Conservation (phyloP, 1,284 basidiomycete genomes). For the Albatrellus sp. region DNA sequence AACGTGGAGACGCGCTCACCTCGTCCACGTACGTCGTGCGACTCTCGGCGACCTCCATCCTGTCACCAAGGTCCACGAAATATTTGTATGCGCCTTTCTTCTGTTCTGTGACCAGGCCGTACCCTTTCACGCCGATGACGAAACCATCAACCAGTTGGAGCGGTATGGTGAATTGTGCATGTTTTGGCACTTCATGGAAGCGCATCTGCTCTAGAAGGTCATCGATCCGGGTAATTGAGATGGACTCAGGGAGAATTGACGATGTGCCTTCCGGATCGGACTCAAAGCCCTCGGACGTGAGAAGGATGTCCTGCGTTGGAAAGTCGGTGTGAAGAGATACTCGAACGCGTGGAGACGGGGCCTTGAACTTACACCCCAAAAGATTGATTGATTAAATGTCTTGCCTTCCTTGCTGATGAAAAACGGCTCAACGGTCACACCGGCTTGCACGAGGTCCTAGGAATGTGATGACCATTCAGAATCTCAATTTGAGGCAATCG, state of each 20-base stretch:
- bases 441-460: constrained; percentile 74
- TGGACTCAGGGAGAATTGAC: constrained; percentile 45
- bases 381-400: constrained; percentile 64
- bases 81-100: constrained; percentile 71
- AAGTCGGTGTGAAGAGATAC: constrained; percentile 1
- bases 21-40: constrained; percentile 72
- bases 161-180: constrained; percentile 76
- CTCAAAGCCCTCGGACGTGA: constrained; percentile 34
- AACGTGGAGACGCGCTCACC: constrained; percentile 26
- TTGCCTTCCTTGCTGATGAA: constrained; percentile 72
- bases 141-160: constrained; percentile 75
- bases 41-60: constrained; percentile 60
- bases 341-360: too few species aligned
- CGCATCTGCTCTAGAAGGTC: constrained; percentile 78
- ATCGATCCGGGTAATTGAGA: constrained; percentile 61
- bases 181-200: constrained; percentile 78
- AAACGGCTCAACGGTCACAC: constrained; percentile 81
- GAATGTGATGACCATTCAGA: constrained; percentile 8
- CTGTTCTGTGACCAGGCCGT: constrained; percentile 72
- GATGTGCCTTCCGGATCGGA: constrained; percentile 30
- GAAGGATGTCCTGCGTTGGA: constrained; percentile 43
- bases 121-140: constrained; percentile 88
- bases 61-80: constrained; percentile 68
- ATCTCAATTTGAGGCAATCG: neutral
- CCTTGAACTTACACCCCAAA: constrained; percentile 63